Conservation (phyloP, 495 filamentous ascomycete genomes). For the Bathelium albidoporum region DNA sequence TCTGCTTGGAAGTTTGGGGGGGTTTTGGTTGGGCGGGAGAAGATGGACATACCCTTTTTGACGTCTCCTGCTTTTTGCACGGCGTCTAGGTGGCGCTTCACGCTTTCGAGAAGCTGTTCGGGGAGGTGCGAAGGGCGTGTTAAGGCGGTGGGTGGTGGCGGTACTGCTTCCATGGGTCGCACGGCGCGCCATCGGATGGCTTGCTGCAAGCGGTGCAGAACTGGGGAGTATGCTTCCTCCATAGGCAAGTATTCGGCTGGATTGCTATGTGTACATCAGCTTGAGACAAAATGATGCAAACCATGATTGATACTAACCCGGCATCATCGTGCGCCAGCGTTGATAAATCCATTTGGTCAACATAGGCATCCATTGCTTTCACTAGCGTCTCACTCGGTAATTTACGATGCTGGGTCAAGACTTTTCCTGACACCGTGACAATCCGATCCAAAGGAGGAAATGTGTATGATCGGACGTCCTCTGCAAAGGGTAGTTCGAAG, state of each 20-base stretch:
- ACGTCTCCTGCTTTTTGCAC: conserved; percentile 64
- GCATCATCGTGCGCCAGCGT: conserved; percentile 54
- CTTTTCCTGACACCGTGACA: conserved; percentile 78
- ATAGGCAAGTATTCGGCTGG: conserved; percentile 61
- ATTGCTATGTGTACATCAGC: conserved; percentile 43
- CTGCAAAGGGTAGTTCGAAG: conserved; percentile 84
- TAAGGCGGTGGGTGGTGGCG: conserved; percentile 55
- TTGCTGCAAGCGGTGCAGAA: conserved; percentile 81
- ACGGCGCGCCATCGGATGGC: conserved; percentile 73
- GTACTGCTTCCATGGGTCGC: conserved; percentile 57
- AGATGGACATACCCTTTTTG: conserved; percentile 59
- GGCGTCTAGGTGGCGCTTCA: conserved; percentile 44
- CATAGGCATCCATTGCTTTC: conserved; percentile 77
- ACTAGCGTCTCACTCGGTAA: conserved; percentile 66
- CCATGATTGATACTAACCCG: conserved; percentile 44
- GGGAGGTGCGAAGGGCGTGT: conserved; percentile 68
- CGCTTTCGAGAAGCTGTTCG: conserved; percentile 47
- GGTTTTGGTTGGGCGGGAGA: neutral
- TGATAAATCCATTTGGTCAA: conserved; percentile 88
- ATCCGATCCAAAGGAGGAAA: conserved; percentile 88
- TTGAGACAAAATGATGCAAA: neutral
- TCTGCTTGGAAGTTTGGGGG: neutral
- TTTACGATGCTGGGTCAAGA: conserved; percentile 73
- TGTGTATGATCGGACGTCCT: conserved; percentile 78
- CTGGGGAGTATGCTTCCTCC: conserved; percentile 81